phyloP scores from a whole-genome alignment of 2,329 filamentous ascomycete genomes.

The Claviceps citrina region DNA sequence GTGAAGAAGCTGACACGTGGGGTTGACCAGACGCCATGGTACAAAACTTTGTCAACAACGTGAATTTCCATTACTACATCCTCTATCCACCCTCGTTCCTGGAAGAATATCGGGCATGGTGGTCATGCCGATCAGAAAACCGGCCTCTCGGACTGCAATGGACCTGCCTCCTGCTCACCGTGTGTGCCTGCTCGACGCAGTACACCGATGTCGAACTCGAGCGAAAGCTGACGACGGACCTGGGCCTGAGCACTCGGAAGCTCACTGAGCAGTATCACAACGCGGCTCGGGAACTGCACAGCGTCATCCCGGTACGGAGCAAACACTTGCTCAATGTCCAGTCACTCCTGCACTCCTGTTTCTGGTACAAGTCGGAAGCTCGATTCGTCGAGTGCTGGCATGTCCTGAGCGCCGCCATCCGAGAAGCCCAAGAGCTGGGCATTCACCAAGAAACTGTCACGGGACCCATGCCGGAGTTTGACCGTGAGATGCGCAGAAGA shows the following conservation, averaged over 20 bases:
- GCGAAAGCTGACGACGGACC: constrained; percentile 17
- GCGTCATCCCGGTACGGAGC: constrained; percentile 18
- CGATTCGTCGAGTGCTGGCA: constrained; percentile 24
- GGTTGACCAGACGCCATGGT: constrained; percentile 23
- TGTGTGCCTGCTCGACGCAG: constrained; percentile 23
- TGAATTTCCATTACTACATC: constrained; percentile 26
- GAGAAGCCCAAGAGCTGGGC: constrained; percentile 23
- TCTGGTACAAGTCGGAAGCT: constrained; percentile 23
- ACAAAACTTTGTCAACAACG: constrained; percentile 22
- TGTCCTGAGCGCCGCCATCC: constrained; percentile 19
- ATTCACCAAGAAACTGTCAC: constrained; percentile 18
- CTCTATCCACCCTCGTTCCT: constrained; percentile 21
- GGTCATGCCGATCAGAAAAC: constrained; percentile 15
- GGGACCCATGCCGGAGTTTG: constrained; percentile 17
- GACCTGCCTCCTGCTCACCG: constrained; percentile 23
- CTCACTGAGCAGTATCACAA: constrained; percentile 20
- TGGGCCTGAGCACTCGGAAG: constrained; percentile 14
- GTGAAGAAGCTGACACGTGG: too few species aligned
- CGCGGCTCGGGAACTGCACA: constrained; percentile 18
- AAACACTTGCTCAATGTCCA: constrained; percentile 21
- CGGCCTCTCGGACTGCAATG: constrained; percentile 21
- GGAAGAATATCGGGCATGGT: constrained; percentile 23
- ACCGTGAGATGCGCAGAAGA: constrained; percentile 21
- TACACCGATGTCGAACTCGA: constrained; percentile 18
- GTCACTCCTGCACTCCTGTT: constrained; percentile 21